phyloP scores from a whole-genome alignment of 2,329 filamentous ascomycete genomes.

The Colletotrichum sp. region DNA sequence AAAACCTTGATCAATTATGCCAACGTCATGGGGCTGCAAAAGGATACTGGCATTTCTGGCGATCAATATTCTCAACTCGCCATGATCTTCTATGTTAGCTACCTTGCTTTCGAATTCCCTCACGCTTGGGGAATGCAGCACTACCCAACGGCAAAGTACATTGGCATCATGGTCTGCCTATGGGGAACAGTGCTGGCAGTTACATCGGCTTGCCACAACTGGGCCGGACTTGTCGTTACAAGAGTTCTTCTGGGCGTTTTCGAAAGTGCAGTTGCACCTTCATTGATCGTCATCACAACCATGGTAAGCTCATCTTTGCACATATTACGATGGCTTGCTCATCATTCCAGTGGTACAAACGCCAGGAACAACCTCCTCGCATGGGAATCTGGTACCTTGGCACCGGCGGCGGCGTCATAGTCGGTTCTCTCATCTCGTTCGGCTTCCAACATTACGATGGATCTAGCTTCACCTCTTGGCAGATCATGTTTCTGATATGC shows the following conservation, averaged over 20 bases:
- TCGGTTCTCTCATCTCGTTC: conserved; percentile 60
- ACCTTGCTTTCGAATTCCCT: conserved; percentile 65
- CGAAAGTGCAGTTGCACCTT: conserved; percentile 39
- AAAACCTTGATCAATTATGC: conserved; percentile 42
- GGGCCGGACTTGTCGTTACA: conserved; percentile 21
- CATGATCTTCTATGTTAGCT: conserved; percentile 63
- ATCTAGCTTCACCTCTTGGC: conserved; percentile 36
- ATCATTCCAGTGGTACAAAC: conserved; percentile 42
- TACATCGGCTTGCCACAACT: conserved; percentile 24
- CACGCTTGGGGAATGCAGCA: conserved; percentile 60
- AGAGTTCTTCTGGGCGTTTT: conserved; percentile 26
- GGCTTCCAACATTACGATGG: conserved; percentile 58
- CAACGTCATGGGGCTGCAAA: conserved; percentile 57
- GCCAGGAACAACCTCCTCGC: conserved; percentile 64
- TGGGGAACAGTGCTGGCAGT: conserved; percentile 48
- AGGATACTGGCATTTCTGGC: conserved; percentile 55
- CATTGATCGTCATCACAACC: conserved; percentile 50
- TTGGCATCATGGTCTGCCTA: conserved; percentile 36
- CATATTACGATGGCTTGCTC: background rate
- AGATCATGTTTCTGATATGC: conserved; percentile 65
- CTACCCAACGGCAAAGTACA: conserved; percentile 26
- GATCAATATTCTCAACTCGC: conserved; percentile 62
- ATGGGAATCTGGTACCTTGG: conserved; percentile 71
- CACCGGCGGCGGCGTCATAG: conserved; percentile 61
- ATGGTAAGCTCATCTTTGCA: conserved; percentile 26